These are phyloP conservation scores for Alternaria sp. DNA, from an alignment of 2,329 filamentous ascomycete species.

Conservation along the genomic window DNA sequence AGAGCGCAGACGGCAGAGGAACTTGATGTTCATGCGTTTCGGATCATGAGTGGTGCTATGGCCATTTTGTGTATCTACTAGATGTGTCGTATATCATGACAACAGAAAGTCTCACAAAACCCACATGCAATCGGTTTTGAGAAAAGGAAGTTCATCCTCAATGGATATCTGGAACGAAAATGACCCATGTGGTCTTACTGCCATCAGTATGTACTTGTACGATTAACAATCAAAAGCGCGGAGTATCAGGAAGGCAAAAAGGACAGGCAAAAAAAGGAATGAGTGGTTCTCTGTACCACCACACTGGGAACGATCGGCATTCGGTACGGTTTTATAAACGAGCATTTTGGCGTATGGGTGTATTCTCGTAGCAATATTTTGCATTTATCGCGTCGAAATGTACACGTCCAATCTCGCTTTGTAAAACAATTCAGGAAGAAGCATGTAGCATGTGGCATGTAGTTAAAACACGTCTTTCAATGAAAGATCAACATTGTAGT, in stretches of 20 bases:
- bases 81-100: no score
- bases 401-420: background rate
- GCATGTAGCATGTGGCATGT: background rate
- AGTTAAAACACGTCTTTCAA: background rate
- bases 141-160: background rate
- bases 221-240: background rate
- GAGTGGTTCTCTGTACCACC: background rate
- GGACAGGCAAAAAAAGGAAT: background rate
- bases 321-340: background rate
- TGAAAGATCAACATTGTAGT: background rate
- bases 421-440: background rate
- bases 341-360: background rate
- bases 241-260: background rate
- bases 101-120: no score
- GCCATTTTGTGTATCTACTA: background rate
- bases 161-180: background rate
- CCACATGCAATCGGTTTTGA: no score
- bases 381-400: background rate
- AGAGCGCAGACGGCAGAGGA: constrained; percentile 29
- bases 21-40: constrained; percentile 29
- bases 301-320: background rate
- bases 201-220: background rate
- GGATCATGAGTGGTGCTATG: constrained; percentile 3
- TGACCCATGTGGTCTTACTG: background rate
- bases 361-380: background rate